Evolutionary conservation across 1,284 basidiomycete species (phyloP).

Genomic region (Ganoderma resinaceum): DNA sequence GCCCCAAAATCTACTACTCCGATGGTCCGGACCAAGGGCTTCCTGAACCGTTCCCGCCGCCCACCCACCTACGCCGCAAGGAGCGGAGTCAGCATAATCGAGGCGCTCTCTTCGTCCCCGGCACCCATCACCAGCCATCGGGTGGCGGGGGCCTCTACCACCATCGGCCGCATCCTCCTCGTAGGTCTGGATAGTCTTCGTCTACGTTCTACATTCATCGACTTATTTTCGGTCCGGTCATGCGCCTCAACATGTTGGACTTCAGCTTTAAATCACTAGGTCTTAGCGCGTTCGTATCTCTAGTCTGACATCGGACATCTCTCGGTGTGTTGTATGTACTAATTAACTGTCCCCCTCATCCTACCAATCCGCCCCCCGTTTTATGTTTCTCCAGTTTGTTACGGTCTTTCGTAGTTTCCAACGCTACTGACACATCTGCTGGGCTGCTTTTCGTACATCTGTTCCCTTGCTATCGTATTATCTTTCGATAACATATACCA

Average conservation of each 20-base stretch:
- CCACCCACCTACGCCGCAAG: conserved; percentile 78
- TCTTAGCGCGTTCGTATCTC: background rate
- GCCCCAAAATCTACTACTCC: conserved; percentile 86
- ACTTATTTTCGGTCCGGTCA: background rate
- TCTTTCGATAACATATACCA: conserved; percentile 14
- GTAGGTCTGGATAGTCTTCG: conserved; percentile 20
- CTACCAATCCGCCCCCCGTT: background rate
- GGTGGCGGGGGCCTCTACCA: conserved; percentile 32
- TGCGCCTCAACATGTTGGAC: background rate
- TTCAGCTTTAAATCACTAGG: background rate
- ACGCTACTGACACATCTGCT: background rate
- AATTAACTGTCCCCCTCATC: background rate
- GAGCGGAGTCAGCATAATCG: conserved; percentile 79
- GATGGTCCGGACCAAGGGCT: conserved; percentile 75
- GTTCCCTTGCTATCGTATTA: background rate
- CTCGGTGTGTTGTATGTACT: conserved; percentile 9
- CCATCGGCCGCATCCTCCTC: conserved; percentile 30
- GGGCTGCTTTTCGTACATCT: background rate
- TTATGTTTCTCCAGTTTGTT: background rate
- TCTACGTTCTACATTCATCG: background rate
- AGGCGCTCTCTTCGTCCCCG: conserved; percentile 63
- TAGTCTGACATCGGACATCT: background rate
- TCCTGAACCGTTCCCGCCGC: conserved; percentile 81
- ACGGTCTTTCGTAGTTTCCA: background rate
- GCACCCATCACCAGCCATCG: conserved; percentile 28